These are phyloP conservation scores for Quercus lobata DNA, from an alignment of 331 rosid species.

Conservation along the genomic window DNA sequence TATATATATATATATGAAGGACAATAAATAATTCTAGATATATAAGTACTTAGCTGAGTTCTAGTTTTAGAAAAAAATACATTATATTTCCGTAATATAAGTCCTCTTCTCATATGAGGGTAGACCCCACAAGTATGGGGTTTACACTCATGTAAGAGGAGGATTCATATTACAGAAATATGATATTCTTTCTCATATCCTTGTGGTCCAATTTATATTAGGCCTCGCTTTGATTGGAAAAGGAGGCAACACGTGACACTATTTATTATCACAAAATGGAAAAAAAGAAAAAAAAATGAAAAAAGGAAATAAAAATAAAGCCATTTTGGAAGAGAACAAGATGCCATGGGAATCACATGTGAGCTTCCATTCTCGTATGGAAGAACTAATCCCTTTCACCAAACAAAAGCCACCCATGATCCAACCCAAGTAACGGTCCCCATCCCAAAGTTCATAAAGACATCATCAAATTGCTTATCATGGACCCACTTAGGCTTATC, in stretches of 20 bases:
- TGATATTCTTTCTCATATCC: neutral
- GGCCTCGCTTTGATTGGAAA: neutral
- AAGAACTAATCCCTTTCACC: slow-evolving; percentile 27
- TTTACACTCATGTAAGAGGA: no score
- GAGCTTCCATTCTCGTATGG: slow-evolving; percentile 13
- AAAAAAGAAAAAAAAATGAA: neutral
- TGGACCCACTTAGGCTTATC: neutral
- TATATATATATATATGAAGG: no score
- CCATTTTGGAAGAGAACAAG: slow-evolving; percentile 32
- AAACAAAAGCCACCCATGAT: no score
- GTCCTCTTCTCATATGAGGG: fast-evolving
- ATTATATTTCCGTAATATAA: no score
- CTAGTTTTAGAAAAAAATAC: no score
- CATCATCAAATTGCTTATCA: neutral
- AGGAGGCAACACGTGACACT: slow-evolving; percentile 19
- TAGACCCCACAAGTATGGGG: no score
- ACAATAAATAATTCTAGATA: neutral
- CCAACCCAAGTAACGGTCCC: slow-evolving; percentile 3
- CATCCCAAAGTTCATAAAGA: neutral
- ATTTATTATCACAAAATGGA: slow-evolving; percentile 18
- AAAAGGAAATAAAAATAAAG: slow-evolving; percentile 16
- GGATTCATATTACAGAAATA: no score
- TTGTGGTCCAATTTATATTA: slow-evolving; percentile 15
- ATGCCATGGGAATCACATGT: slow-evolving; percentile 45
- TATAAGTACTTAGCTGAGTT: neutral